Percentiles rank a stretch among this genome's conserved stretches.
Conservation (phyloP, 768 basidiomycete species). For the Pleurotus sapidus region DNA sequence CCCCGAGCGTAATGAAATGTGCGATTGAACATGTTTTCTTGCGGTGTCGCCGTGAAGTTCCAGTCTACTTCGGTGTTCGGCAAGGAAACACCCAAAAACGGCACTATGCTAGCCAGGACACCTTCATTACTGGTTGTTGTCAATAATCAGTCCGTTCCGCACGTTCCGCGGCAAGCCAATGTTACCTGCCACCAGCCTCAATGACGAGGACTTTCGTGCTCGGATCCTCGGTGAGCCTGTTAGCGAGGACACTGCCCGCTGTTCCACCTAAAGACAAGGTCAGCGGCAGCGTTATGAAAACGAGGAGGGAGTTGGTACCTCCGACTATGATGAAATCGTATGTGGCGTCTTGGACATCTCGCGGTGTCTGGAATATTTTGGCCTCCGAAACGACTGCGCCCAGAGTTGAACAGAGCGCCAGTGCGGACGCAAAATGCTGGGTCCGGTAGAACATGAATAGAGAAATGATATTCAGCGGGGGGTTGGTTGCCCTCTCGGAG, state of each 20-base stretch:
- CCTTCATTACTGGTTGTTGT: background rate
- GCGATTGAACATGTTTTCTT: constrained; percentile 18
- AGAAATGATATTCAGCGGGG: no score
- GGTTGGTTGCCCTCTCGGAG: no score
- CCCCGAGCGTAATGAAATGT: constrained; percentile 22
- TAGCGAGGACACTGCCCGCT: constrained; percentile 24
- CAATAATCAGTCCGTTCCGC: background rate
- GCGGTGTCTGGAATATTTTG: background rate
- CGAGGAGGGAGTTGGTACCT: constrained; percentile 13
- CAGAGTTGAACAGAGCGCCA: background rate
- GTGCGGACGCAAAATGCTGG: background rate
- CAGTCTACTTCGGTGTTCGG: constrained; percentile 15
- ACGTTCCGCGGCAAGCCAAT: background rate
- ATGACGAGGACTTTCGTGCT: constrained; percentile 19
- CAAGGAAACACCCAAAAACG: constrained; percentile 3
- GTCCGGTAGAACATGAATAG: no score
- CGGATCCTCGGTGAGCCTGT: constrained; percentile 18
- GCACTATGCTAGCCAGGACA: background rate
- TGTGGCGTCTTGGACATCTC: background rate
- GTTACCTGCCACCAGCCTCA: constrained; percentile 18
- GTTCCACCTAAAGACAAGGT: constrained; percentile 29
- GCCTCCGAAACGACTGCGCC: background rate
- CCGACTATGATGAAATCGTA: constrained; percentile 30
- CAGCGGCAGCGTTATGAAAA: background rate
- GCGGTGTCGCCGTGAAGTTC: constrained; percentile 26